Evolutionary conservation across 2,329 filamentous ascomycete species (phyloP).

Genomic region (Didymella segeticola): DNA sequence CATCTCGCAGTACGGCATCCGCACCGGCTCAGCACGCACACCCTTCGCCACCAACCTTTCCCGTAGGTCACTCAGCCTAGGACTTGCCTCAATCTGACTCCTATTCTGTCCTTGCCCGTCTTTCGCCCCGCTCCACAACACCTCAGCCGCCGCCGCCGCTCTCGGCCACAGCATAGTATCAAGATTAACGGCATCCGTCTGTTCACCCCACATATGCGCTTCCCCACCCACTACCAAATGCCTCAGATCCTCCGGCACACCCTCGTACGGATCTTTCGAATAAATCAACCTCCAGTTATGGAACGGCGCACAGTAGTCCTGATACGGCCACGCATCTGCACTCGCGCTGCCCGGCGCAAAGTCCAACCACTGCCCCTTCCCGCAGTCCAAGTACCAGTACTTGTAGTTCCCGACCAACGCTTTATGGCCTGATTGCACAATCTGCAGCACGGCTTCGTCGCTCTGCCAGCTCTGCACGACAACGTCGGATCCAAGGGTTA

Average conservation of each 20-base stretch:
- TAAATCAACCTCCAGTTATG: conserved; percentile 87
- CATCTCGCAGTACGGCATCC: conserved; percentile 77
- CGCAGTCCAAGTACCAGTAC: conserved; percentile 86
- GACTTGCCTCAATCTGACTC: conserved; percentile 72
- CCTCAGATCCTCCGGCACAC: conserved; percentile 64
- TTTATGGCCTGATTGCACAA: conserved; percentile 70
- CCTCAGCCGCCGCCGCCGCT: conserved; percentile 74
- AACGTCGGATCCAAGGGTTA: conserved; percentile 73
- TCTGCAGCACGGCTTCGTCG: conserved; percentile 64
- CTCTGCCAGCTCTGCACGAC: conserved; percentile 82
- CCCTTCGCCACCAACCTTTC: conserved; percentile 76
- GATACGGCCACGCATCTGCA: conserved; percentile 68
- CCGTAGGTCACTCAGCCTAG: conserved; percentile 75
- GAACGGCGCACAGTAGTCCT: conserved; percentile 79
- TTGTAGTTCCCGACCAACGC: conserved; percentile 79
- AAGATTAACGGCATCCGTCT: conserved; percentile 76
- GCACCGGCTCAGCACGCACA: conserved; percentile 68
- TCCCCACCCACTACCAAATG: conserved; percentile 81
- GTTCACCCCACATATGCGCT: conserved; percentile 80
- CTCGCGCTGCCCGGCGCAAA: conserved; percentile 62
- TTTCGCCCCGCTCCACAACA: conserved; percentile 77
- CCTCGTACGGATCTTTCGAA: conserved; percentile 74
- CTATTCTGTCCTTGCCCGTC: conserved; percentile 72
- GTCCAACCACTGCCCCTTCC: conserved; percentile 79
- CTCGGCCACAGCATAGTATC: conserved; percentile 82